Conservation (phyloP, 371 early-diverging fungal species). For the Mycotypha africana region DNA sequence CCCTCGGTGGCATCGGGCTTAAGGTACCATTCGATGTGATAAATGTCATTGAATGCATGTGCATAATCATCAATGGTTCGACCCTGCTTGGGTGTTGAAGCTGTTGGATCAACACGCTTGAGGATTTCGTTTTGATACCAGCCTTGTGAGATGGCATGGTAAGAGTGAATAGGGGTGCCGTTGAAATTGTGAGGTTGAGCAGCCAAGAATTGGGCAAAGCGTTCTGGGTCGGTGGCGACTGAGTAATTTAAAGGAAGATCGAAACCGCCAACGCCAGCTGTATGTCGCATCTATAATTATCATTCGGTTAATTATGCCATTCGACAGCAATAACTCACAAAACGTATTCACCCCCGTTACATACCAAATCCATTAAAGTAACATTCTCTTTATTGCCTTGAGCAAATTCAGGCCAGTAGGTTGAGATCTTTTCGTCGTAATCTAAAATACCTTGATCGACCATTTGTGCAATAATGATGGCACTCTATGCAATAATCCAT, state of each 20-base stretch:
- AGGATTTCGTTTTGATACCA: slow-evolving; percentile 72
- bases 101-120: slow-evolving; percentile 54
- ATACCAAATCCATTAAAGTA: slow-evolving; percentile 50
- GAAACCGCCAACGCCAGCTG: slow-evolving; percentile 56
- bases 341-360: not conserved
- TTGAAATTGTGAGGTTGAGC: slow-evolving; percentile 59
- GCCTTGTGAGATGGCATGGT: slow-evolving; percentile 66
- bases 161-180: slow-evolving; percentile 47
- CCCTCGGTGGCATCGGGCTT: slow-evolving; percentile 27
- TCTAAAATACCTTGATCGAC: slow-evolving; percentile 54
- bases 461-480: slow-evolving; percentile 55
- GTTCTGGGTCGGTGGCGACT: slow-evolving; percentile 22
- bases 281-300: slow-evolving; percentile 47
- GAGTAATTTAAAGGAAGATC: slow-evolving; percentile 37
- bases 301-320: not conserved
- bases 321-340: not conserved
- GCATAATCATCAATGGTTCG: slow-evolving; percentile 52
- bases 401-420: slow-evolving; percentile 79
- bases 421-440: slow-evolving; percentile 48
- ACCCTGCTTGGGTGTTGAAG: slow-evolving; percentile 32
- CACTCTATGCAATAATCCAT: slow-evolving; percentile 19
- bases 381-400: slow-evolving; percentile 70
- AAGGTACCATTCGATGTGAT: slow-evolving; percentile 53
- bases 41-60: slow-evolving; percentile 35
- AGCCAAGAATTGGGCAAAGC: slow-evolving; percentile 41